Conservation (phyloP, 2,329 filamentous ascomycete genomes). For the Trichoderma breve region DNA sequence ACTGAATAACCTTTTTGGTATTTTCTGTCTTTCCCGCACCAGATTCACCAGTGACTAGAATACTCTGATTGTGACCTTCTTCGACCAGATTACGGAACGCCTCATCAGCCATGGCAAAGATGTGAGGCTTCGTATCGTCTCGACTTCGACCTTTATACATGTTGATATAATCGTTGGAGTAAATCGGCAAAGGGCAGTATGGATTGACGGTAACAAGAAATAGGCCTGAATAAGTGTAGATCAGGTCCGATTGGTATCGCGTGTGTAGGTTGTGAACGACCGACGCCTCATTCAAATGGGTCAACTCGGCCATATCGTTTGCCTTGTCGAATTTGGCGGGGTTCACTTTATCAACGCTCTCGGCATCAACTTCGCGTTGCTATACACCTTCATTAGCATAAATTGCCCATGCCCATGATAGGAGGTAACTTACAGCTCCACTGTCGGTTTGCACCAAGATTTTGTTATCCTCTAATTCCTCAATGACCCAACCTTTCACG, state of each 20-base stretch:
- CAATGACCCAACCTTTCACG: conserved; percentile 86
- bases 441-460: conserved; percentile 91
- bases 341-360: conserved; percentile 97
- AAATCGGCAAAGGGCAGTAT: conserved; percentile 91
- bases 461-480: conserved; percentile 67
- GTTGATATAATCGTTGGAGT: conserved; percentile 93
- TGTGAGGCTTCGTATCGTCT: conserved; percentile 95
- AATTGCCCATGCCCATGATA: too few relatives aligned
- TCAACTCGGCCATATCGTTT: conserved; percentile 98
- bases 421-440: conserved; percentile 64
- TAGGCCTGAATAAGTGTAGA: conserved; percentile 96
- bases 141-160: conserved; percentile 92
- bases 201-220: conserved; percentile 98
- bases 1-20: conserved; percentile 99
- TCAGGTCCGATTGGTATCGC: conserved; percentile 92
- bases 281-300: conserved; percentile 94
- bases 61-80: conserved; percentile 94
- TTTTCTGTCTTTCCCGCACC: conserved; percentile 98
- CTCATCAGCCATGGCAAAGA: conserved; percentile 95
- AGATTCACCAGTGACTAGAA: conserved; percentile 95
- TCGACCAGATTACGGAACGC: conserved; percentile 95
- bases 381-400: conserved; percentile 38
- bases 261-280: conserved; percentile 96
- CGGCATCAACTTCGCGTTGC: conserved; percentile 82
- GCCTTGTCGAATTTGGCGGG: conserved; percentile 99